A percentile compares a stretch with the other conserved stretches of the same genome.
These are phyloP conservation scores for Boletus sp. DNA, from an alignment of 768 basidiomycete genomes.

Conservation along the genomic window DNA sequence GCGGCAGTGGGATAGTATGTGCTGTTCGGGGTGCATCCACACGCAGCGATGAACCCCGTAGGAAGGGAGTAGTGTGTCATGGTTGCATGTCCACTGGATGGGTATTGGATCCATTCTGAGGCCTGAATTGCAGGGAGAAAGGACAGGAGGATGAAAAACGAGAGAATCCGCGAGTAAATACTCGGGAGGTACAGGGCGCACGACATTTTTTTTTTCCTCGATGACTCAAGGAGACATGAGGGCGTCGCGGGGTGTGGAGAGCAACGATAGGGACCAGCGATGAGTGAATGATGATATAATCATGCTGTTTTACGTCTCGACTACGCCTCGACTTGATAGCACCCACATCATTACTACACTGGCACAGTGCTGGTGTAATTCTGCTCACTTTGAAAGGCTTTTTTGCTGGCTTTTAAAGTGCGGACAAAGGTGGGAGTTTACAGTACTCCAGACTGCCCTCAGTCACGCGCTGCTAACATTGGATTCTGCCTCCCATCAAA, in stretches of 20 bases:
- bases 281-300: slow-evolving; percentile 4
- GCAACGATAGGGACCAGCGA: background rate
- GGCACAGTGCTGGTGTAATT: background rate
- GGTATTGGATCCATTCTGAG: slow-evolving; percentile 61
- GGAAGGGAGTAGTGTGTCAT: slow-evolving; percentile 71
- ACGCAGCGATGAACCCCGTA: slow-evolving; percentile 52
- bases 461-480: background rate
- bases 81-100: slow-evolving; percentile 60
- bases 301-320: background rate
- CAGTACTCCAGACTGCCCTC: background rate
- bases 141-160: slow-evolving; percentile 21
- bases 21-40: slow-evolving; percentile 69
- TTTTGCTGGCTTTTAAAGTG: background rate
- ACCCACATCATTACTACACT: background rate
- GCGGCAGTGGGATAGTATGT: slow-evolving; percentile 76
- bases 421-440: background rate
- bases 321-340: background rate
- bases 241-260: background rate
- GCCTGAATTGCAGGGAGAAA: slow-evolving; percentile 24
- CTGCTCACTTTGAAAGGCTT: background rate
- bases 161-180: slow-evolving; percentile 18
- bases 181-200: background rate
- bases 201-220: slow-evolving; percentile 18
- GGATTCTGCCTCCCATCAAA: background rate
- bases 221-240: slow-evolving; percentile 14